Base-by-base conservation (phyloP, 495 filamentous ascomycete genomes). In the Tricharina praecox region DNA sequence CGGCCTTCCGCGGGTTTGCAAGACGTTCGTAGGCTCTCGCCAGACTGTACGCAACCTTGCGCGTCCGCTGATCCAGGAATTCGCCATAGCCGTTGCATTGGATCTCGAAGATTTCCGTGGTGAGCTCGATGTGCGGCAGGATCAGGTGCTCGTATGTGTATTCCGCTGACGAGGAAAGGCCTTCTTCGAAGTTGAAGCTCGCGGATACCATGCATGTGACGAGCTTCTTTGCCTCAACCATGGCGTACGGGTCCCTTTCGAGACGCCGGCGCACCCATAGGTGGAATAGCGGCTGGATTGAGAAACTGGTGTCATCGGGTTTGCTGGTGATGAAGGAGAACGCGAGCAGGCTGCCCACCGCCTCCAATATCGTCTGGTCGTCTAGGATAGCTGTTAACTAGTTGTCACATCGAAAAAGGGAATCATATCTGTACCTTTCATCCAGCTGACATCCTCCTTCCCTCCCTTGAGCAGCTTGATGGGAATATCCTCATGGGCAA, bases 391-490 rank as follows among this genome's bases (percentile, higher is more conserved):
- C 7, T 4, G 13, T 53, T 9, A 50, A 48, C 23, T 4, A 2
- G 3, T 49, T 18, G 3, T 16, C 13, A 3, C 10, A 19, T 4
- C 3, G 3, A 7, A 32, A 32, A 32, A 37, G 16, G 28, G 7
- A 13, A 5, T 32, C 28, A 32, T 2, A 18, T 41, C 4, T 10
- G 23, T 49, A 36, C 46, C 20, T 25, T 11, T 21, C 38, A 50
- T 49, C 48, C 41, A 53, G 39, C 24, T 42, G 33, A 47, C 36
- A 16, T 7, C 26, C n/a, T 13, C 1, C 18, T 44, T 11, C 8
- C 52, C 52, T 19, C 39, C 37, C 5, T 35, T 32, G 23, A 53
- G 41, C 47, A 56, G 32, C 10, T 53, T 38, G 0, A 54, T 23
- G 16, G 45, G 41, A 4, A 56, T 56, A 15, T 51, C 47, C 0